Conservation (phyloP, 2,329 filamentous ascomycete species). For the Bisporella sp. region DNA sequence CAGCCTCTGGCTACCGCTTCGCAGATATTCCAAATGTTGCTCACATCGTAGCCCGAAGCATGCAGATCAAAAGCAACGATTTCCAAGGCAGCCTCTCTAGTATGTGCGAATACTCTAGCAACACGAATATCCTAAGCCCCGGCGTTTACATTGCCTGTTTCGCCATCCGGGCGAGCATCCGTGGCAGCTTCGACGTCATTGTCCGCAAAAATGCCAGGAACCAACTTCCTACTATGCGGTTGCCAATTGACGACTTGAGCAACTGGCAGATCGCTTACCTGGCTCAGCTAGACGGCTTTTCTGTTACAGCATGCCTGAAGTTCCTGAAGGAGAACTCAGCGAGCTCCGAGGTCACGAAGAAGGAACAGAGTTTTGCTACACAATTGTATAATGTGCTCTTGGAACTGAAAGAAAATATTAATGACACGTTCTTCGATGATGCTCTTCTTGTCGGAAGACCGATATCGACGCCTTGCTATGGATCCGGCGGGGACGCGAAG, state of each 20-base stretch:
- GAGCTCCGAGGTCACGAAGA: constrained; percentile 23
- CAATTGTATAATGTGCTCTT: constrained; percentile 38
- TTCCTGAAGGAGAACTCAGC: constrained; percentile 22
- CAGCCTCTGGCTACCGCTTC: no score
- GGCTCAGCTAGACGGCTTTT: constrained; percentile 34
- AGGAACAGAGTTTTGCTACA: constrained; percentile 37
- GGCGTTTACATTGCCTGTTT: no score
- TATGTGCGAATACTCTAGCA: not conserved
- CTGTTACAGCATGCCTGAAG: constrained; percentile 36
- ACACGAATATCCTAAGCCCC: not conserved
- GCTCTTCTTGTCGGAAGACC: constrained; percentile 37
- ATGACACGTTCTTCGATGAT: constrained; percentile 38
- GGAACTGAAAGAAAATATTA: constrained; percentile 34
- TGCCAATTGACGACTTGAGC: constrained; percentile 47
- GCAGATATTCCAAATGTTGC: no score
- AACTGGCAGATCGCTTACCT: constrained; percentile 49
- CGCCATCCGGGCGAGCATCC: no score
- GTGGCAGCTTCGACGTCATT: constrained; percentile 29
- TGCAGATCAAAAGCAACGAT: not conserved
- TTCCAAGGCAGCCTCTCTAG: not conserved
- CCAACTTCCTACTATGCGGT: constrained; percentile 51
- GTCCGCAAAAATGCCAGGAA: constrained; percentile 47
- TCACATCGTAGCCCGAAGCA: not conserved
- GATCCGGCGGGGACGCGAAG: constrained; percentile 13
- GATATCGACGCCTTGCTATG: constrained; percentile 36